phyloP scores from a whole-genome alignment of 352 stramenopile species.

The Pythium dissimile region DNA sequence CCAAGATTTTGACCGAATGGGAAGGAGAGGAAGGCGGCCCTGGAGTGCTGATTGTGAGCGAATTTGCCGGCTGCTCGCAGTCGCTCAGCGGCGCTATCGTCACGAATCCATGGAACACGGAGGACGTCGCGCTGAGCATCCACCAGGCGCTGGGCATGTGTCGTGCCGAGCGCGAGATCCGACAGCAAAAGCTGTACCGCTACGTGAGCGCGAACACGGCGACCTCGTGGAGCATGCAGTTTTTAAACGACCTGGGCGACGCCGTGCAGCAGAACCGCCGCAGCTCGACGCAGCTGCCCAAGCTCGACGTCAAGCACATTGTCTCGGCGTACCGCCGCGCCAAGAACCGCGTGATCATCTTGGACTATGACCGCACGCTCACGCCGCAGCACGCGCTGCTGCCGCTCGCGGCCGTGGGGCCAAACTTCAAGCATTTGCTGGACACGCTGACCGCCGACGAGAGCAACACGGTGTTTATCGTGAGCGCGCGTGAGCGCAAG shows the following conservation, averaged over 20 bases:
- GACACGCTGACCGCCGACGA: slow-evolving; percentile 62
- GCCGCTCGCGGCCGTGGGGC: slow-evolving; percentile 70
- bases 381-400: slow-evolving; percentile 72
- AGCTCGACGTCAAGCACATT: slow-evolving; percentile 55
- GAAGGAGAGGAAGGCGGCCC: slow-evolving; percentile 77
- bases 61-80: slow-evolving; percentile 88
- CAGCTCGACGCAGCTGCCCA: slow-evolving; percentile 46
- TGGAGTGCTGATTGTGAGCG: slow-evolving; percentile 83
- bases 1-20: slow-evolving; percentile 66
- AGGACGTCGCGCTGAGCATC: slow-evolving; percentile 79
- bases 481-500: slow-evolving; percentile 73
- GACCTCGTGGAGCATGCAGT: slow-evolving; percentile 77
- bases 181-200: slow-evolving; percentile 86
- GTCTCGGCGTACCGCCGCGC: slow-evolving; percentile 60
- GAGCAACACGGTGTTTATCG: slow-evolving; percentile 75
- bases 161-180: slow-evolving; percentile 80
- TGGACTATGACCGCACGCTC: slow-evolving; percentile 88
- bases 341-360: slow-evolving; percentile 82
- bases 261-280: slow-evolving; percentile 60
- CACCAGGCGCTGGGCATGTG: slow-evolving; percentile 84
- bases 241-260: slow-evolving; percentile 66
- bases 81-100: slow-evolving; percentile 84
- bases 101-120: slow-evolving; percentile 87
- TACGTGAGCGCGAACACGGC: slow-evolving; percentile 88
- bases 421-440: slow-evolving; percentile 75